Conservation (phyloP, 2,329 filamentous ascomycete species). For the Hypoxylon sp. region DNA sequence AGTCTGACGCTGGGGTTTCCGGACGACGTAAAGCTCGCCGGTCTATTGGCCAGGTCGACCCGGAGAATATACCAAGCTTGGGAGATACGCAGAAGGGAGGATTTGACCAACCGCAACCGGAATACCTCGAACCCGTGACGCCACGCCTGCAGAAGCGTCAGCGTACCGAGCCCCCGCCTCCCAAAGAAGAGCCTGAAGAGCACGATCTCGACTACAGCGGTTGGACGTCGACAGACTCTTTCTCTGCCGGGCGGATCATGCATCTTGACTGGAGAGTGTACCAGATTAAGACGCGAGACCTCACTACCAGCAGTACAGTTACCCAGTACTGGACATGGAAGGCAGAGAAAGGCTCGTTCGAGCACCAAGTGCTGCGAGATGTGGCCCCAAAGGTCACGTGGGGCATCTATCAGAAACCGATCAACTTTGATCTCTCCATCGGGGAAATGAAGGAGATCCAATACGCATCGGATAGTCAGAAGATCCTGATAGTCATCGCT, state of each 20-base stretch:
- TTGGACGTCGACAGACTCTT: conserved; percentile 67
- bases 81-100: conserved; percentile 34
- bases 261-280: conserved; percentile 64
- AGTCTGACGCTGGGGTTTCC: conserved; percentile 32
- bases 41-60: conserved; percentile 51
- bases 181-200: conserved; percentile 42
- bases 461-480: conserved; percentile 58
- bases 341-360: conserved; percentile 56
- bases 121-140: conserved; percentile 49
- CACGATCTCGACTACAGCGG: conserved; percentile 60
- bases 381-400: conserved; percentile 58
- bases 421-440: conserved; percentile 64
- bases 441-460: conserved; percentile 61
- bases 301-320: conserved; percentile 61
- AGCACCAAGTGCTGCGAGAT: conserved; percentile 67
- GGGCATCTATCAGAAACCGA: conserved; percentile 63
- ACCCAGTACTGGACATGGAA: conserved; percentile 70
- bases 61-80: conserved; percentile 42
- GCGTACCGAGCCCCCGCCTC: conserved; percentile 43
- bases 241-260: conserved; percentile 59
- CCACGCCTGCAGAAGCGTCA: conserved; percentile 51
- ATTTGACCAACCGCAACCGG: conserved; percentile 29
- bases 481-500: conserved; percentile 58
- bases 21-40: conserved; percentile 48
- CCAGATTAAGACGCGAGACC: conserved; percentile 63